Evolutionary conservation across 352 stramenopile genomes (phyloP), one percentile per base, ranked within the genome.

Genomic region (Globisporangium cylindrosporum): DNA sequence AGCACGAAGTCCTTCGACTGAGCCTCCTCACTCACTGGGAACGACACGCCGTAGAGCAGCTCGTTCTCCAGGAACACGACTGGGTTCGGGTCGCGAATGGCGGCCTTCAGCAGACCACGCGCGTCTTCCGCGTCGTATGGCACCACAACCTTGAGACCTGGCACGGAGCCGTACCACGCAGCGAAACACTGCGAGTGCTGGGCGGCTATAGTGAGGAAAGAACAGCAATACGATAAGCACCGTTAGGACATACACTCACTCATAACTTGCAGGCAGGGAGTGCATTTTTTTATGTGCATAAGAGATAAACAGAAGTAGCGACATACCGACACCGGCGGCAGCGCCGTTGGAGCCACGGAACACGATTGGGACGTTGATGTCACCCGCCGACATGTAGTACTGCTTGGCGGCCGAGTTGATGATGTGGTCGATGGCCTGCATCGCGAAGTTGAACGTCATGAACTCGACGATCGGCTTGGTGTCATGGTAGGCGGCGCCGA

Each of bases 361-460:
- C 34, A 99, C 98, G 73, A 99, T 99, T 14, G 98, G 98, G 69
- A 98, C 97, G 64, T 93, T 90, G 73, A 99, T 98, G 77, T 99
- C 91, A 51, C 98, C 98, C 59, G 94, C 97, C 65, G 85, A 98
- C 98, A 99, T 99, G 90, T 99, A 99, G 74, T 98, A 99, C 70
- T 99, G 97, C 88, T 99, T 99, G 65, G 98, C 98, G n/a, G 97
- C 97, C 66, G 92, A 98, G 81, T 99, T 99, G 60, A 99, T 91
- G 74, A 99, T 98, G 77, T 99, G 98, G 88, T 99, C 98, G 73
- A 99, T 99, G 34, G 97, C 98, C 75, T 99, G 97, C 94, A 99
- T 99, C 67, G 96, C 96, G 80, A 99, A 99, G 84, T 99, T 99
- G 78, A 99, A 99, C 29, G 98, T 99, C 98, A 99, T 99, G 82